Evolutionary conservation across 192 early-diverging fungal genomes (phyloP).

Genomic region (Obelidium mucronatum): DNA sequence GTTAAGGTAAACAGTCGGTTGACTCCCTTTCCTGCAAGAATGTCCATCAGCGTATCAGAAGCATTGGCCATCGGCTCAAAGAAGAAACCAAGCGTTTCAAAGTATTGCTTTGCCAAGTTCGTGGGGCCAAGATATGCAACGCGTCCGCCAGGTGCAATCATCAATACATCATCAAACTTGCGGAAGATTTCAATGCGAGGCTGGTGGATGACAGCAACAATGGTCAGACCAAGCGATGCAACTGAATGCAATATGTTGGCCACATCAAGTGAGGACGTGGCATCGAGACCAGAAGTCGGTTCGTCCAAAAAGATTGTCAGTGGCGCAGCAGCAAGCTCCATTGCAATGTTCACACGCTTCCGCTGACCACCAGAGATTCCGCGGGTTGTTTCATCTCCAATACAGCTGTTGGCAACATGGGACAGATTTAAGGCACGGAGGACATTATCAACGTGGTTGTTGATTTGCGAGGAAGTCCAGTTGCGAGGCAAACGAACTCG

Average conservation of each 20-base stretch:
- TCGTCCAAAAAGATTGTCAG: slow-evolving; percentile 75
- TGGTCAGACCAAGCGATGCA: slow-evolving; percentile 66
- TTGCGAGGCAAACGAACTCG: slow-evolving; percentile 34
- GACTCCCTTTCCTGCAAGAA: slow-evolving; percentile 48
- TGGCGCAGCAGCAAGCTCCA: slow-evolving; percentile 70
- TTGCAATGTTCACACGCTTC: slow-evolving; percentile 81
- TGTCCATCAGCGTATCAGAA: slow-evolving; percentile 60
- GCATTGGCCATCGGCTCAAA: slow-evolving; percentile 46
- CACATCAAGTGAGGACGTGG: slow-evolving; percentile 70
- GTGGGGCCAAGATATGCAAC: slow-evolving; percentile 70
- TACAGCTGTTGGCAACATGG: slow-evolving; percentile 59
- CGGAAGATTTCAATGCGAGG: slow-evolving; percentile 69
- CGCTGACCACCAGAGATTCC: slow-evolving; percentile 79
- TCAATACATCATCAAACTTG: slow-evolving; percentile 75
- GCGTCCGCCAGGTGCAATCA: slow-evolving; percentile 75
- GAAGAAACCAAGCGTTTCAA: slow-evolving; percentile 48
- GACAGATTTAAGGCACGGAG: slow-evolving; percentile 41
- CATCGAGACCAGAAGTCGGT: slow-evolving; percentile 76
- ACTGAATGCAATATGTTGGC: slow-evolving; percentile 65
- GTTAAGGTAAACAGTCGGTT: slow-evolving; percentile 29
- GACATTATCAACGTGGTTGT: slow-evolving; percentile 36
- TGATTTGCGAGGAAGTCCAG: slow-evolving; percentile 38
- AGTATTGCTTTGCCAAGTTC: slow-evolving; percentile 35
- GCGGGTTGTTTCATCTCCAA: slow-evolving; percentile 69
- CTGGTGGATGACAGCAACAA: slow-evolving; percentile 79